Conservation (phyloP, 1,284 basidiomycete species). For the Puccinia sorghi region DNA sequence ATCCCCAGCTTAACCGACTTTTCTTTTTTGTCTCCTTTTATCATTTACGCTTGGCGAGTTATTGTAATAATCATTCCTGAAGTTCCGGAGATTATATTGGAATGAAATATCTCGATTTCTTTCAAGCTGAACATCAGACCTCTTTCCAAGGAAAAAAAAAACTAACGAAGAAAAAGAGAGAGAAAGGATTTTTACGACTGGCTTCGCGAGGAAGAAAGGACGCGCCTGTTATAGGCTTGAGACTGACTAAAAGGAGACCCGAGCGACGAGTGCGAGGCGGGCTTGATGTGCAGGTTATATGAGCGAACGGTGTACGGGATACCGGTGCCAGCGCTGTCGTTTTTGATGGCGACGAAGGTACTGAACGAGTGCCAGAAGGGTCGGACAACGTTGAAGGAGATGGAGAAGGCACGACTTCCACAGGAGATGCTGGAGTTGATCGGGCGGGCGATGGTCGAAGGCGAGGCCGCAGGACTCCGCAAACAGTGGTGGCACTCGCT, state of each 20-base stretch:
- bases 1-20: background rate
- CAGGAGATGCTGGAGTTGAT: slow-evolving; percentile 13
- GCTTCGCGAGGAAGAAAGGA: background rate
- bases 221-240: background rate
- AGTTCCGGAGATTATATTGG: background rate
- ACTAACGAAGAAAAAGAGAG: no score
- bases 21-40: no score
- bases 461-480: slow-evolving; percentile 6
- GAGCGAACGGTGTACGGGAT: slow-evolving; percentile 36
- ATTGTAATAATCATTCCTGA: background rate
- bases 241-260: background rate
- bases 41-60: slow-evolving; percentile 3
- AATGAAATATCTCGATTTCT: background rate
- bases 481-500: slow-evolving; percentile 29
- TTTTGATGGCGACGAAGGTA: slow-evolving; percentile 29
- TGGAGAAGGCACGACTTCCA: slow-evolving; percentile 5
- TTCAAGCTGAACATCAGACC: background rate
- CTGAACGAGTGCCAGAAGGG: slow-evolving; percentile 3
- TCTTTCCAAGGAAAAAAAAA: background rate
- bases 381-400: slow-evolving; percentile 5
- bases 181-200: background rate
- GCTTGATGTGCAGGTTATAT: slow-evolving; percentile 23
- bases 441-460: background rate
- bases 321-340: slow-evolving; percentile 28
- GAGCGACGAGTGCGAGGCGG: background rate